Percentiles rank a stretch among this genome's conserved stretches.
Conservation (phyloP, 148 eudicot species). For the Nepenthes gracilis region DNA sequence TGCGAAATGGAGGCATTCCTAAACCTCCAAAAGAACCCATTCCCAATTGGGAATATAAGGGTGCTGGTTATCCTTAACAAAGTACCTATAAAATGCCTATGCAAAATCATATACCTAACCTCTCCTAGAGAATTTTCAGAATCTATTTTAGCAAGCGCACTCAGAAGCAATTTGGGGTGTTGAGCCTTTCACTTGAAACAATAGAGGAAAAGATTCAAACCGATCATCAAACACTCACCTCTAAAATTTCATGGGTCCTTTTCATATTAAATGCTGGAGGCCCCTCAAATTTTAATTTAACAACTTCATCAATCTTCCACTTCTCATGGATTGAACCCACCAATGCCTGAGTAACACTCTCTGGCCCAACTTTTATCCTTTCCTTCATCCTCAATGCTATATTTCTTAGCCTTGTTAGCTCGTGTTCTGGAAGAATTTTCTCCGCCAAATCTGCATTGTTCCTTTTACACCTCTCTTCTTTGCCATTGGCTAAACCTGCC, state of each 20-base stretch:
- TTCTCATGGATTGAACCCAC: slow-evolving; percentile 64
- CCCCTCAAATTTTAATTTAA: slow-evolving; percentile 85
- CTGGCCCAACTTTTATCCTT: slow-evolving; percentile 70
- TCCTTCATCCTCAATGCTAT: slow-evolving; percentile 83
- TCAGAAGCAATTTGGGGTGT: neutral
- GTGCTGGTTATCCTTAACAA: too few species aligned
- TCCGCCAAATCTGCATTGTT: slow-evolving; percentile 55
- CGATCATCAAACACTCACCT: slow-evolving; percentile 40
- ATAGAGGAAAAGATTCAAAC: neutral
- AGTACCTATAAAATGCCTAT: too few species aligned
- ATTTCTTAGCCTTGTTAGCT: slow-evolving; percentile 79
- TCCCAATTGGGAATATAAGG: too few species aligned
- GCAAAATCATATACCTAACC: too few species aligned
- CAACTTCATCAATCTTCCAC: slow-evolving; percentile 84
- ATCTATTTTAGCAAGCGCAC: too few species aligned
- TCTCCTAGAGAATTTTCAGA: too few species aligned
- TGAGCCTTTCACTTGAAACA: neutral
- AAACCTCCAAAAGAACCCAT: too few species aligned
- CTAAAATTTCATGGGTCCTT: slow-evolving; percentile 72
- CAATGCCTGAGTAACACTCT: slow-evolving; percentile 66
- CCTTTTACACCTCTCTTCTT: slow-evolving; percentile 14
- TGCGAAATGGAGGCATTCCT: too few species aligned
- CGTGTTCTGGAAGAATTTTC: slow-evolving; percentile 57
- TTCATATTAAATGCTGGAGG: slow-evolving; percentile 57
- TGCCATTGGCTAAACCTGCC: slow-evolving; percentile 7